Conservation (phyloP, 768 basidiomycete genomes). For the Pulveroboletus ravenelii region DNA sequence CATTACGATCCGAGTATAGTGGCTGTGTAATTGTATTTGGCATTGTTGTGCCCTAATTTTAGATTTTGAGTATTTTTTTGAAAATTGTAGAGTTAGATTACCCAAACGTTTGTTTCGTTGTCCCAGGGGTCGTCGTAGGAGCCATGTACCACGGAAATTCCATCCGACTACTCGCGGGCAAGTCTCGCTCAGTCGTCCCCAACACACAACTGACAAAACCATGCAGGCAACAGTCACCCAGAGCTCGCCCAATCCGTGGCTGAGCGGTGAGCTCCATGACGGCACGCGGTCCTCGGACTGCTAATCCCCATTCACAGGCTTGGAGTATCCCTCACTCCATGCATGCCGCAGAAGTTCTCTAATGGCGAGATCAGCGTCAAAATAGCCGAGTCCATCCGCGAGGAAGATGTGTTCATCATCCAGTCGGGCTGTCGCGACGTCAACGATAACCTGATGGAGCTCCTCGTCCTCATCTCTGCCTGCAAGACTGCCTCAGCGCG, state of each 20-base stretch:
- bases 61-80: no score
- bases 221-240: constrained; percentile 91
- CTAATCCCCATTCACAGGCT: constrained; percentile 65
- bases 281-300: constrained; percentile 41
- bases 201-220: constrained; percentile 8
- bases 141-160: constrained; percentile 80
- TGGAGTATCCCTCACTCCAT: constrained; percentile 79
- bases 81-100: no score
- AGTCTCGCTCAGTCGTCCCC: constrained; percentile 20
- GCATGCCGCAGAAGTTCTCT: constrained; percentile 85
- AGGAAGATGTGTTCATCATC: constrained; percentile 98
- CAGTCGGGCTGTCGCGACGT: constrained; percentile 87
- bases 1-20: constrained; percentile 68
- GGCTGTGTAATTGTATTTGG: constrained; percentile 43
- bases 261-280: constrained; percentile 78
- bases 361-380: constrained; percentile 95
- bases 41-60: constrained; percentile 10
- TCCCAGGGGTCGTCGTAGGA: constrained; percentile 22
- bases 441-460: constrained; percentile 97
- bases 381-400: constrained; percentile 91
- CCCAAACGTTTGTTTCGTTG: constrained; percentile 1
- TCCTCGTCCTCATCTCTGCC: constrained; percentile 96
- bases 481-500: constrained; percentile 96
- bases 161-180: constrained; percentile 70
- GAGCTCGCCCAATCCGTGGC: constrained; percentile 94